Conservation (phyloP, 1,139 yeast species). For the Zygoascus sp. region DNA sequence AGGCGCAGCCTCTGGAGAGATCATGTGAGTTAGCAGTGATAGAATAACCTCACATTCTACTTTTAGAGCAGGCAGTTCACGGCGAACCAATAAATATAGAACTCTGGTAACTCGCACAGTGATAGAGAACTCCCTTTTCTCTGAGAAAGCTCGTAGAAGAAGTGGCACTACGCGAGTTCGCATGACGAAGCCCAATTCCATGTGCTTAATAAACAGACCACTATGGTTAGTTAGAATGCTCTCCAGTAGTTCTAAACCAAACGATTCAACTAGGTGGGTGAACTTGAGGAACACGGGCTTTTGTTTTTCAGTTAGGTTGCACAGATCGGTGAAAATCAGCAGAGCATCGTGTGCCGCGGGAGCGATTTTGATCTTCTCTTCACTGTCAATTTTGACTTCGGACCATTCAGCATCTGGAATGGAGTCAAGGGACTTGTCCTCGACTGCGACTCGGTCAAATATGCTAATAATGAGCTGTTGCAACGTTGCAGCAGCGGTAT, state of each 20-base stretch:
- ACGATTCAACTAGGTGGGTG: conserved; percentile 55
- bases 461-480: conserved; percentile 76
- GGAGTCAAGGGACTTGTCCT: conserved; percentile 32
- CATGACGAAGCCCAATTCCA: conserved; percentile 60
- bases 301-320: conserved; percentile 59
- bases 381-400: conserved; percentile 41
- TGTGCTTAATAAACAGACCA: conserved; percentile 50
- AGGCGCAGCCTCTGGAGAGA: conserved; percentile 49
- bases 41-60: conserved; percentile 79
- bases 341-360: conserved; percentile 64
- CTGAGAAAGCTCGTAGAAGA: conserved; percentile 60
- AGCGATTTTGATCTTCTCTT: conserved; percentile 42
- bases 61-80: conserved; percentile 57
- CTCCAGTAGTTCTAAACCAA: conserved; percentile 78
- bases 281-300: conserved; percentile 50
- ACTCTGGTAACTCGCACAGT: conserved; percentile 72
- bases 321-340: conserved; percentile 64
- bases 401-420: conserved; percentile 38
- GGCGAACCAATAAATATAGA: conserved; percentile 53
- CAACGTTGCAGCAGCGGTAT: conserved; percentile 89
- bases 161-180: conserved; percentile 71
- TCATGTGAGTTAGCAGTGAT: conserved; percentile 64
- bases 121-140: conserved; percentile 58
- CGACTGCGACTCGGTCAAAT: conserved; percentile 57
- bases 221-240: conserved; percentile 58